phyloP scores from a whole-genome alignment of 306 rosid species.

The Vigna reflexopilosa region DNA sequence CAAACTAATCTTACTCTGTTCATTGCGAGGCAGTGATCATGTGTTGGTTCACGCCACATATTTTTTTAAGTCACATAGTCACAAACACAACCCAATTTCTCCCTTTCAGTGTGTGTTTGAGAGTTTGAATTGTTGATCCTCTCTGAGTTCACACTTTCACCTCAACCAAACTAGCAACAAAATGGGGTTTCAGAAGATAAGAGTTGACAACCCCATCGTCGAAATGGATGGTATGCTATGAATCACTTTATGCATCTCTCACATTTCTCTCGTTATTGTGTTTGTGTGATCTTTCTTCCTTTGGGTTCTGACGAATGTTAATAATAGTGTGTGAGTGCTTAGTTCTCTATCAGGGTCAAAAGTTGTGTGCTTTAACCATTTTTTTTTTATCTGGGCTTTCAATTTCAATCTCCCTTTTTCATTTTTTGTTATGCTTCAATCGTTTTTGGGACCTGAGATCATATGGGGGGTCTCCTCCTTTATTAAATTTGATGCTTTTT shows the following conservation, averaged over 20 bases:
- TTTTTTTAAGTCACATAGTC: background rate
- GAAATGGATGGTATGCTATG: slow-evolving; percentile 88
- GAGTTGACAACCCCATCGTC: slow-evolving; percentile 87
- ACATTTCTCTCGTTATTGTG: background rate
- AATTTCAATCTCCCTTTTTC: slow-evolving; percentile 16
- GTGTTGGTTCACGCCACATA: background rate
- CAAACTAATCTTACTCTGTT: background rate
- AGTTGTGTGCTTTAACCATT: slow-evolving; percentile 20
- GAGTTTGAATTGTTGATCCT: slow-evolving; percentile 1
- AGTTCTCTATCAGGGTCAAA: slow-evolving; percentile 13
- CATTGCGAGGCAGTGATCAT: background rate
- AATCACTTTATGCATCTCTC: background rate
- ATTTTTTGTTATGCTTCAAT: slow-evolving; percentile 5
- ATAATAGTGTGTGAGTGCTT: background rate
- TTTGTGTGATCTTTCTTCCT: background rate
- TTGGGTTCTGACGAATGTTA: background rate
- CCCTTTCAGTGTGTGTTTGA: background rate
- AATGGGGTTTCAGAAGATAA: slow-evolving; percentile 85
- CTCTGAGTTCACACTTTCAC: slow-evolving; percentile 22
- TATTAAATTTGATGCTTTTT: background rate
- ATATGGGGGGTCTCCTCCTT: slow-evolving; percentile 13
- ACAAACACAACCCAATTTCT: background rate
- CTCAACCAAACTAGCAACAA: slow-evolving; percentile 1
- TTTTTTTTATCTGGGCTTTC: slow-evolving; percentile 8
- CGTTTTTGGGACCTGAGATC: background rate